Conservation (phyloP, 75 land plant species). For the Cupressus sempervirens region DNA sequence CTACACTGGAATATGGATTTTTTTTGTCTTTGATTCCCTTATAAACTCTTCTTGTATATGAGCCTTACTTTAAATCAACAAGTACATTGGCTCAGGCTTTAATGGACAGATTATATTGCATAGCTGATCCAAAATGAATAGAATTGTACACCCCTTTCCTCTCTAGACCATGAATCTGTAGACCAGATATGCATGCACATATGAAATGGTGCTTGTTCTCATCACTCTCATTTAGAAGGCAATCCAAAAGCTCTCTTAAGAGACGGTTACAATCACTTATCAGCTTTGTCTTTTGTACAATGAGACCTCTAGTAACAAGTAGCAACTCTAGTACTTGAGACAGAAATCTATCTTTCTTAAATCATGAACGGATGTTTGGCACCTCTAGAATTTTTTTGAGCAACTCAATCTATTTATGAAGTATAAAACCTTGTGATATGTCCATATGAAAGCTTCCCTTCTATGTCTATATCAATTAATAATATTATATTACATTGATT, state of each 20-base stretch:
- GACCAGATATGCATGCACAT: constrained; percentile 87
- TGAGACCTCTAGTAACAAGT: constrained; percentile 83
- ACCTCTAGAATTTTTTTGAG: constrained; percentile 92
- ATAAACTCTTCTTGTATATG: constrained; percentile 99
- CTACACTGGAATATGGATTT: constrained; percentile 95
- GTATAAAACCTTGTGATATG: constrained; percentile 96
- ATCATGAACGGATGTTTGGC: constrained; percentile 77
- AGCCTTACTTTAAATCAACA: constrained; percentile 91
- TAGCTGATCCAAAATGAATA: constrained; percentile 97
- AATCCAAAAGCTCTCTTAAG: constrained; percentile 81
- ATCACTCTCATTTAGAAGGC: constrained; percentile 84
- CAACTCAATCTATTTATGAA: constrained; percentile 93
- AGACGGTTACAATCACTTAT: constrained; percentile 91
- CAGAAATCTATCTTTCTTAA: constrained; percentile 80
- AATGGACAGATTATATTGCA: constrained; percentile 96
- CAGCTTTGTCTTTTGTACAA: constrained; percentile 96
- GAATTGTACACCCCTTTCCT: constrained; percentile 69
- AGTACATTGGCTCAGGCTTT: constrained; percentile 92
- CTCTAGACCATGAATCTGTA: constrained; percentile 72
- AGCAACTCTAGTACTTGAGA: constrained; percentile 90
- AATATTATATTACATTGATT: no score
- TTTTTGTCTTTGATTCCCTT: constrained; percentile 99
- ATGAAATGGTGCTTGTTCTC: constrained; percentile 93
- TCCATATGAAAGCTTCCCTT: constrained; percentile 88
- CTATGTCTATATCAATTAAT: no score